A percentile compares a stretch with the other conserved stretches of the same genome.
These are phyloP conservation scores for Mycena latifolia DNA, from an alignment of 768 basidiomycete genomes.

Conservation along the genomic window DNA sequence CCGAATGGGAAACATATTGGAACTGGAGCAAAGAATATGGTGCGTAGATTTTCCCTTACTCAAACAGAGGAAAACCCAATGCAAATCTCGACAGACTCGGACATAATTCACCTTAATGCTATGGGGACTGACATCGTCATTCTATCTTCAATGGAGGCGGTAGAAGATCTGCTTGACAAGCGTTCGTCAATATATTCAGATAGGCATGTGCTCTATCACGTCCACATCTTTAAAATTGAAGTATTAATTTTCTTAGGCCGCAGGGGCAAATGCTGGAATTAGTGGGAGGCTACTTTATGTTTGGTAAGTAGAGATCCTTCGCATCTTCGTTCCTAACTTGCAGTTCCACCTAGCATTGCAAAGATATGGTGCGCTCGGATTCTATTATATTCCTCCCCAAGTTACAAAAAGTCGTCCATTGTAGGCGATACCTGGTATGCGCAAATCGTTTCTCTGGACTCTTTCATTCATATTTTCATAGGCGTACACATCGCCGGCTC, in stretches of 20 bases:
- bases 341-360: neutral
- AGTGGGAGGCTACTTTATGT: neutral
- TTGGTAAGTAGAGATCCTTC: neutral
- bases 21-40: slow-evolving; percentile 41
- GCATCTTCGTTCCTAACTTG: neutral
- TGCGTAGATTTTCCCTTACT: slow-evolving; percentile 15
- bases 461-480: too few species aligned
- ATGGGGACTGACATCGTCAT: slow-evolving; percentile 39
- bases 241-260: neutral
- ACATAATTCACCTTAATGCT: slow-evolving; percentile 41
- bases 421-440: neutral
- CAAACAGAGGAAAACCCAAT: too few species aligned
- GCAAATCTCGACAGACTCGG: slow-evolving; percentile 29
- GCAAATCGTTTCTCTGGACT: too few species aligned
- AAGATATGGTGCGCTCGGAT: neutral
- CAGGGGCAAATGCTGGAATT: neutral
- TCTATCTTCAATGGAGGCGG: slow-evolving; percentile 11
- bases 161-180: slow-evolving; percentile 19
- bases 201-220: neutral
- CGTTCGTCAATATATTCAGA: slow-evolving; percentile 29
- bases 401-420: too few species aligned
- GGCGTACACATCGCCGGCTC: neutral
- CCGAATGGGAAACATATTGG: slow-evolving; percentile 40
- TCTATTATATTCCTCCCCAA: too few species aligned
- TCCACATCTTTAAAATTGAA: too few species aligned